phyloP scores from a whole-genome alignment of 352 stramenopile species.

The Phytophthora syringae region DNA sequence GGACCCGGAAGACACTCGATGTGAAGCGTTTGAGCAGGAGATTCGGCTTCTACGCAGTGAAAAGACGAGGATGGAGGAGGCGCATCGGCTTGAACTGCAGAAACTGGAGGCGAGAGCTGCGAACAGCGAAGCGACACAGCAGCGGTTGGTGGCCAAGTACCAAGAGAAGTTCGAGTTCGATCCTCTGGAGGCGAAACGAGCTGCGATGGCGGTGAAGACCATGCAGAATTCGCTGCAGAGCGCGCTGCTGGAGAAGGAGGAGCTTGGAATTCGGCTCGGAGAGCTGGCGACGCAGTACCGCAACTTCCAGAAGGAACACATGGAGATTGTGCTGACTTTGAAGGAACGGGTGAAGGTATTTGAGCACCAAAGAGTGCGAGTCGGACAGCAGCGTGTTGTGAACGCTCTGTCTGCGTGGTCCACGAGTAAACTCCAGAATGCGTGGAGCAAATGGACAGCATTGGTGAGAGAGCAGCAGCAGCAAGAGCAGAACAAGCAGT shows the following conservation, averaged over 20 bases:
- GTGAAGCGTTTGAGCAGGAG: slow-evolving; percentile 45
- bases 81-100: slow-evolving; percentile 40
- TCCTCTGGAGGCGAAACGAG: slow-evolving; percentile 55
- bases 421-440: slow-evolving; percentile 30
- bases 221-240: slow-evolving; percentile 69
- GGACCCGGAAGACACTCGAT: slow-evolving; percentile 27
- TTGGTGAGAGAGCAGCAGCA: slow-evolving; percentile 8
- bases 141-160: slow-evolving; percentile 58
- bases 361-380: slow-evolving; percentile 12
- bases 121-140: slow-evolving; percentile 40
- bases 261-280: slow-evolving; percentile 50
- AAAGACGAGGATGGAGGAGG: slow-evolving; percentile 49
- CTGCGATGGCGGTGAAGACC: slow-evolving; percentile 54
- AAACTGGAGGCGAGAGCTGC: slow-evolving; percentile 41
- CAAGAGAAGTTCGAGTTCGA: slow-evolving; percentile 61
- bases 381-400: slow-evolving; percentile 30
- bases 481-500: slow-evolving; percentile 19
- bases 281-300: slow-evolving; percentile 47
- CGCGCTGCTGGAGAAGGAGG: slow-evolving; percentile 70
- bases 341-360: slow-evolving; percentile 26
- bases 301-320: slow-evolving; percentile 39
- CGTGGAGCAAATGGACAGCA: slow-evolving; percentile 51
- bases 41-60: slow-evolving; percentile 58
- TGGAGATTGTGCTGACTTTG: slow-evolving; percentile 25
- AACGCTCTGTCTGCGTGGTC: slow-evolving; percentile 42